phyloP scores from a whole-genome alignment of 2,329 filamentous ascomycete genomes.

The Paraphoma sp. region DNA sequence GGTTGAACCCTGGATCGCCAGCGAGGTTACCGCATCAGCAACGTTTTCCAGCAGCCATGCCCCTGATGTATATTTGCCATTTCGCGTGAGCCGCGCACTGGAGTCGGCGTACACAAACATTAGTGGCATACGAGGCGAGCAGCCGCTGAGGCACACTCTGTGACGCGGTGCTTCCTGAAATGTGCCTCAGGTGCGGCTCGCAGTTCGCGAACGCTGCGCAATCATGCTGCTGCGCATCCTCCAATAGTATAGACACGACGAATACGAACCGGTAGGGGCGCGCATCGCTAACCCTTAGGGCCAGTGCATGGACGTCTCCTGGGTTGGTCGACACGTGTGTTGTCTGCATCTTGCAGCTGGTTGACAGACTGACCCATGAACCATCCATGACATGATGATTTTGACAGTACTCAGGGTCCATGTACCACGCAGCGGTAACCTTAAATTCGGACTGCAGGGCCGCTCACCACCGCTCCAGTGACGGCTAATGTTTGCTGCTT shows the following conservation, averaged over 20 bases:
- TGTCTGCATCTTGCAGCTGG: background rate
- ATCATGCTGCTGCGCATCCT: background rate
- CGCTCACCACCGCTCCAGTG: background rate
- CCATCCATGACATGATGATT: background rate
- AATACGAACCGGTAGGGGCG: constrained; percentile 4
- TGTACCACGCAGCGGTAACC: background rate
- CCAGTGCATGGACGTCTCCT: too few relatives aligned
- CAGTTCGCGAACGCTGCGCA: background rate
- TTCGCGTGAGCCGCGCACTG: background rate
- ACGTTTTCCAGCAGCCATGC: background rate
- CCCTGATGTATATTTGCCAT: constrained; percentile 2
- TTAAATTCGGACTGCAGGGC: background rate
- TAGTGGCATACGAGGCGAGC: background rate
- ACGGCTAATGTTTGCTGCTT: constrained; percentile 13
- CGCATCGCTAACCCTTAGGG: background rate
- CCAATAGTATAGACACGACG: background rate
- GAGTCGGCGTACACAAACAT: background rate
- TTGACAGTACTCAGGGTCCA: background rate
- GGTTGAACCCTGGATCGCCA: constrained; percentile 7
- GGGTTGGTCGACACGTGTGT: too few relatives aligned
- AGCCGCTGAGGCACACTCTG: background rate
- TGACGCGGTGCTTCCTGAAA: constrained; percentile 4
- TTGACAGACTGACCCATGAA: background rate
- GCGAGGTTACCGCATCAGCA: background rate
- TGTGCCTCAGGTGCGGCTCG: background rate